These are phyloP conservation scores for Coprinopsis cinerea DNA, from an alignment of 768 basidiomycete species.

Conservation along the genomic window DNA sequence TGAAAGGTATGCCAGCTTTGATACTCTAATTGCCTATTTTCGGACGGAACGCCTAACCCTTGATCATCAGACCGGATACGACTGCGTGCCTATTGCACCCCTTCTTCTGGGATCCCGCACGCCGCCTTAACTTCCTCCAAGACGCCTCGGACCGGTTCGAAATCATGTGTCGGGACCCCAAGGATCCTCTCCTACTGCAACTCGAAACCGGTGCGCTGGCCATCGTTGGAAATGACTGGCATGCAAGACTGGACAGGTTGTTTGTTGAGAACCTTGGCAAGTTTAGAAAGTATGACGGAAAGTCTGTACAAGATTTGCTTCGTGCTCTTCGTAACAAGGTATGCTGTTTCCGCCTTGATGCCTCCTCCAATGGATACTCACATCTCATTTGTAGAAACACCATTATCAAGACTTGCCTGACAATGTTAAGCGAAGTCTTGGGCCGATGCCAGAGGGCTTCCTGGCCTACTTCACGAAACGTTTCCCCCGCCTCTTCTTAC, in stretches of 20 bases:
- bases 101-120: slow-evolving; percentile 91
- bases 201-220: slow-evolving; percentile 65
- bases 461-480: slow-evolving; percentile 88
- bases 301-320: slow-evolving; percentile 85
- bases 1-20: slow-evolving; percentile 49
- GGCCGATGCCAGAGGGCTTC: slow-evolving; percentile 90
- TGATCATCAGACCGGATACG: slow-evolving; percentile 68
- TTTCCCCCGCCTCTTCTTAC: slow-evolving; percentile 88
- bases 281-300: slow-evolving; percentile 93
- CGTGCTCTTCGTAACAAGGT: slow-evolving; percentile 96
- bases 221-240: slow-evolving; percentile 92
- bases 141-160: slow-evolving; percentile 98
- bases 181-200: slow-evolving; percentile 63
- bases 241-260: slow-evolving; percentile 73
- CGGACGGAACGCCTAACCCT: slow-evolving; percentile 2
- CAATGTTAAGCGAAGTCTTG: slow-evolving; percentile 81
- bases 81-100: slow-evolving; percentile 86
- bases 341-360: slow-evolving; percentile 18
- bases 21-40: neutral
- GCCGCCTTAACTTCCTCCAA: slow-evolving; percentile 88
- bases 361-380: neutral
- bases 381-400: slow-evolving; percentile 64
- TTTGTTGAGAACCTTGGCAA: slow-evolving; percentile 96
- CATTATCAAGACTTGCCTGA: slow-evolving; percentile 97
- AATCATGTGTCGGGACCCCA: slow-evolving; percentile 92